Percentiles rank a stretch among this genome's conserved stretches.
Conservation (phyloP, 257 asterid species). For the Primulina tabacum region DNA sequence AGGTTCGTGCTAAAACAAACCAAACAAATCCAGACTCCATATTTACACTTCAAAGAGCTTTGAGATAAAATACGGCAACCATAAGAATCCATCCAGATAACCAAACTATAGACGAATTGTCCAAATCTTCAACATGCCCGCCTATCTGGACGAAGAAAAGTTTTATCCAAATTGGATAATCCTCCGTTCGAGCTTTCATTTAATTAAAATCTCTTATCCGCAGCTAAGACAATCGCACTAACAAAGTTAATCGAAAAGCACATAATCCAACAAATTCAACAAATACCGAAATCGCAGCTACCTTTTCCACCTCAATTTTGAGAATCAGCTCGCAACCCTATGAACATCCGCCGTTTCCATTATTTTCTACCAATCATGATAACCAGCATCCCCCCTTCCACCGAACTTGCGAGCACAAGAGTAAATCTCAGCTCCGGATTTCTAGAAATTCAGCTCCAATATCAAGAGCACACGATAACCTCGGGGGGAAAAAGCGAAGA, state of each 20-base stretch:
- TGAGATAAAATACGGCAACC: conserved; percentile 25
- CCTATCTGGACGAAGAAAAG: conserved; percentile 4
- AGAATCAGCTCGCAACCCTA: conserved; percentile 42
- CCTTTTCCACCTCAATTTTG: conserved; percentile 22
- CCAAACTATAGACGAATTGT: conserved; percentile 15
- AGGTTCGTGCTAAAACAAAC: conserved; percentile 13
- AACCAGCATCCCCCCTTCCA: conserved; percentile 22
- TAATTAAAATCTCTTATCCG: conserved; percentile 4
- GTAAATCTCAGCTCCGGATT: conserved; percentile 31
- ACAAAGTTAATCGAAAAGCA: conserved; percentile 21
- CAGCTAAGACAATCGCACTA: conserved; percentile 15
- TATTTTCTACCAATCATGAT: conserved; percentile 19
- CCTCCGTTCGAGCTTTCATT: conserved; percentile 20
- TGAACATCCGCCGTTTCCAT: conserved; percentile 37
- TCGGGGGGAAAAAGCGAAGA: conserved; percentile 18
- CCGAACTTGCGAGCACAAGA: conserved; percentile 22
- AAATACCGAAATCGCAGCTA: conserved; percentile 28
- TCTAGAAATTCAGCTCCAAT: conserved; percentile 14
- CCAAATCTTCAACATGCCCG: not conserved
- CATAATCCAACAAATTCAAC: conserved; percentile 25
- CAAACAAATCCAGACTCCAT: conserved; percentile 7
- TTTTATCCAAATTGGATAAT: conserved; percentile 17
- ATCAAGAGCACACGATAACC: conserved; percentile 11
- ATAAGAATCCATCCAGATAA: conserved; percentile 24
- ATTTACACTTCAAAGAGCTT: conserved; percentile 14